Evolutionary conservation across 495 filamentous ascomycete genomes (phyloP).

Genomic region (Trichoderma gamsii): DNA sequence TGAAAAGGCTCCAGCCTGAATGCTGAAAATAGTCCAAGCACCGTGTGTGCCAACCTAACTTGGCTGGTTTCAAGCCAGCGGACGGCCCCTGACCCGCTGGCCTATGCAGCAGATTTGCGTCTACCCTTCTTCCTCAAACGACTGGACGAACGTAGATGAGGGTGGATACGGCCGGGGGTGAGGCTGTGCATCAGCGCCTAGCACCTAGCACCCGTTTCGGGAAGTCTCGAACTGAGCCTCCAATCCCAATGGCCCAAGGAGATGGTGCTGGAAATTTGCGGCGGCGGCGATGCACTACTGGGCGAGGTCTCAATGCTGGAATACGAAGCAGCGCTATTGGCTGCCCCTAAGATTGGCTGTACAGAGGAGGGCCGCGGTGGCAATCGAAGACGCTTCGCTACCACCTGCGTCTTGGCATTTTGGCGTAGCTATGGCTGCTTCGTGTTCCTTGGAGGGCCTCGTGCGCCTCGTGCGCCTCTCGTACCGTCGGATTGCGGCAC

Average conservation of each 20-base stretch:
- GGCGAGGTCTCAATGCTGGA: background rate
- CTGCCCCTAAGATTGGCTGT: background rate
- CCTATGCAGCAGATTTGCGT: background rate
- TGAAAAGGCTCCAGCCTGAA: no score
- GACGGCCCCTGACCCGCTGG: constrained; percentile 1
- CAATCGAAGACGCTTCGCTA: background rate
- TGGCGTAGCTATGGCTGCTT: background rate
- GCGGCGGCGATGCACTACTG: background rate
- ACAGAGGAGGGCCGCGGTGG: background rate
- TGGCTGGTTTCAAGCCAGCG: constrained; percentile 7
- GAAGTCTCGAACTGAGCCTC: background rate
- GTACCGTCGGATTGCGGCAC: no score
- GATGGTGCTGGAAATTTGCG: background rate
- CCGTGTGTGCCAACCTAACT: background rate
- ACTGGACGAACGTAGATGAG: background rate
- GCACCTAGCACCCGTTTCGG: constrained; percentile 3
- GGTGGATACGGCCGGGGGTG: constrained; percentile 1
- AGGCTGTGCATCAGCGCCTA: constrained; percentile 14
- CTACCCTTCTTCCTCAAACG: background rate
- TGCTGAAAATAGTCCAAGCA: background rate
- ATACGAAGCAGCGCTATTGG: background rate
- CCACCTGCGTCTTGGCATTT: background rate
- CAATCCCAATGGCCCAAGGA: background rate
- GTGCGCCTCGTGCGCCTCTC: no score
- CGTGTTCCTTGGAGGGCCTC: background rate